Evolutionary conservation across 345 rosid species (phyloP).

Genomic region (Eucalyptus regnans): DNA sequence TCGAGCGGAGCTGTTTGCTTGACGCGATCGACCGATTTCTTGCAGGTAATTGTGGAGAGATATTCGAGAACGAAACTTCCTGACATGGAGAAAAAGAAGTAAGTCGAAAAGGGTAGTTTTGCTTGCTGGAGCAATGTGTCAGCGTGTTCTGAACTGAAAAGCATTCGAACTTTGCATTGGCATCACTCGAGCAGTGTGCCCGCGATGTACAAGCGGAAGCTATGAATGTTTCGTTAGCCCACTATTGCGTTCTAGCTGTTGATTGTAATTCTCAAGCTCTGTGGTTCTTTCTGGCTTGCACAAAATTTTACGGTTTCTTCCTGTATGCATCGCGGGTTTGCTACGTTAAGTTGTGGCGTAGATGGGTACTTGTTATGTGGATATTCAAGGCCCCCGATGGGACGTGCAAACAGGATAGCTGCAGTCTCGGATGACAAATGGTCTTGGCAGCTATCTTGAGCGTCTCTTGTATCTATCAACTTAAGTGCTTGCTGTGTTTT

Average conservation of each 20-base stretch:
- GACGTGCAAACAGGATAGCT: not conserved
- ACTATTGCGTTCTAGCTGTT: not conserved
- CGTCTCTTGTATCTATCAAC: not conserved
- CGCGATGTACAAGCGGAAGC: not conserved
- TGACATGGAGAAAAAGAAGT: constrained; percentile 73
- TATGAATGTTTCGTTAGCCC: not conserved
- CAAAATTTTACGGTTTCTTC: not conserved
- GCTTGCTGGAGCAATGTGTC: too few relatives aligned
- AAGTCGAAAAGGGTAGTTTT: not conserved
- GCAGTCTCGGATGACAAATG: not conserved
- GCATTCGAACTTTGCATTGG: not conserved
- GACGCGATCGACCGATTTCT: not conserved
- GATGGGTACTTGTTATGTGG: not conserved
- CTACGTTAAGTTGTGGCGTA: not conserved
- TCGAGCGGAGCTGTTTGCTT: not conserved
- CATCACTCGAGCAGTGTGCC: not conserved
- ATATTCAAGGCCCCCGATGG: not conserved
- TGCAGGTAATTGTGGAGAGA: constrained; percentile 69
- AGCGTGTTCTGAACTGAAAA: too few relatives aligned
- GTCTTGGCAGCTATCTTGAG: not conserved
- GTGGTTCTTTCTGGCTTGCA: not conserved
- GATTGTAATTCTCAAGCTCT: not conserved
- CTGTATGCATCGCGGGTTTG: not conserved
- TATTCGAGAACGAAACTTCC: constrained; percentile 68
- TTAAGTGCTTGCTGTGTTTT: not conserved